Evolutionary conservation across 352 stramenopile species (phyloP), one percentile per base, ranked within the genome.

Genomic region (Globisporangium canariense): DNA sequence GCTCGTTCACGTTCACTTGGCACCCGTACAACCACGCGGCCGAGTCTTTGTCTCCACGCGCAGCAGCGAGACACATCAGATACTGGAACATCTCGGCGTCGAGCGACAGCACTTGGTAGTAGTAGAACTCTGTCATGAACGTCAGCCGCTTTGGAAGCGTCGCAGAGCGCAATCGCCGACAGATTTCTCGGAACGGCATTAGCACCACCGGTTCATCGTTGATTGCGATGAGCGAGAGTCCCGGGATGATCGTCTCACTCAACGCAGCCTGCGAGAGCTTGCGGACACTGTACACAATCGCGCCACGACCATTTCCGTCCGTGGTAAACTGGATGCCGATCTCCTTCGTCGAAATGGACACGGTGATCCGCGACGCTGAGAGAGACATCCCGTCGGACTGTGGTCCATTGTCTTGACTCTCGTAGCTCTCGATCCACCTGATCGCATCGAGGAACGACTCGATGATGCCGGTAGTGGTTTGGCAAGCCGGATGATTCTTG

Each of bases 51-150:
- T 96, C 88, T 11, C 86, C 86, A 25, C 88, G 84, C 28, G 73
- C 71, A 9, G 84, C 86, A 36, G 81, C 86, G 22, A 91, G 63
- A 56, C 86, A 94, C 60, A 83, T 67, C 14, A 94, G 62, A 61
- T 94, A 94, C 56, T 81, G 81, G 66, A 88, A 90, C 83, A 94
- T 91, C 43, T 94, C 80, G 32, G 55, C 62, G 60, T 93, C 86
- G 13, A 93, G 70, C 5, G 83, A 86, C 18, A 93, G 66, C 46
- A 94, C 60, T 62, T 92, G 79, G 61, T 96, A 93, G 70, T 94
- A 93, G 62, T 89, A 93, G 65, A 93, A 90, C 56, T 93, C 85
- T 8, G 81, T 83, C 67, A 96, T 75, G 58, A 96, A 96, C 6
- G 82, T 91, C 25, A 96, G 66, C 11, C 81, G 81, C 66, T 96